phyloP scores from a whole-genome alignment of 1,284 basidiomycete species.

The Cystobasidium pallidum region DNA sequence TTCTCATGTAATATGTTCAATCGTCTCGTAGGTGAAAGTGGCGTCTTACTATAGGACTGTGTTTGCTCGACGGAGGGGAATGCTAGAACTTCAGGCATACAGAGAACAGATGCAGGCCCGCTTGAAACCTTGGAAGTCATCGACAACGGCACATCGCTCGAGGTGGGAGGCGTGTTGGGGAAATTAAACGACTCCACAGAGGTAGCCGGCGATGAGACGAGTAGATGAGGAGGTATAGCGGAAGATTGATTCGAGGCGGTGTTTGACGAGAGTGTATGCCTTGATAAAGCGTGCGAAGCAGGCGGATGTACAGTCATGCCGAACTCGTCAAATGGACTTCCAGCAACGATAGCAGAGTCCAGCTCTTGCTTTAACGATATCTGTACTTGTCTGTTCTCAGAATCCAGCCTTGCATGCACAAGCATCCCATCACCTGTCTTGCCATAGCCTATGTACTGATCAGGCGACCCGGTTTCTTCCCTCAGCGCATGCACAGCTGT shows the following conservation, averaged over 20 bases:
- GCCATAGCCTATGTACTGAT: conserved; percentile 25
- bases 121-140: conserved; percentile 5
- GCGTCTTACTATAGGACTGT: background rate
- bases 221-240: conserved; percentile 28
- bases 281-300: conserved; percentile 3
- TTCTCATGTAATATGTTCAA: conserved; percentile 33
- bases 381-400: conserved; percentile 15
- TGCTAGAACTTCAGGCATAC: conserved; percentile 8
- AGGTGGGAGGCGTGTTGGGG: conserved; percentile 35
- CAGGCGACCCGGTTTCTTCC: conserved; percentile 36
- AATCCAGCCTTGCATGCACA: conserved; percentile 30
- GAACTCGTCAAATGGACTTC: background rate
- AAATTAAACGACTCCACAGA: conserved; percentile 32
- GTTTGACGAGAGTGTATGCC: background rate
- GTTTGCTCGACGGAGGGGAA: conserved; percentile 35
- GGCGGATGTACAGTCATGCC: conserved; percentile 9
- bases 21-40: conserved; percentile 7
- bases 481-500: conserved; percentile 34
- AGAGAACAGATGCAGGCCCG: background rate
- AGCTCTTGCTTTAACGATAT: conserved; percentile 27
- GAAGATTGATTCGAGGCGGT: conserved; percentile 17
- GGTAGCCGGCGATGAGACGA: conserved; percentile 30
- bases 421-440: conserved; percentile 23
- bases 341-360: background rate
- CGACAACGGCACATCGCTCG: conserved; percentile 6